Base-by-base conservation (phyloP, 805 yeast genomes). In the Wickerhamiella lipophila region DNA sequence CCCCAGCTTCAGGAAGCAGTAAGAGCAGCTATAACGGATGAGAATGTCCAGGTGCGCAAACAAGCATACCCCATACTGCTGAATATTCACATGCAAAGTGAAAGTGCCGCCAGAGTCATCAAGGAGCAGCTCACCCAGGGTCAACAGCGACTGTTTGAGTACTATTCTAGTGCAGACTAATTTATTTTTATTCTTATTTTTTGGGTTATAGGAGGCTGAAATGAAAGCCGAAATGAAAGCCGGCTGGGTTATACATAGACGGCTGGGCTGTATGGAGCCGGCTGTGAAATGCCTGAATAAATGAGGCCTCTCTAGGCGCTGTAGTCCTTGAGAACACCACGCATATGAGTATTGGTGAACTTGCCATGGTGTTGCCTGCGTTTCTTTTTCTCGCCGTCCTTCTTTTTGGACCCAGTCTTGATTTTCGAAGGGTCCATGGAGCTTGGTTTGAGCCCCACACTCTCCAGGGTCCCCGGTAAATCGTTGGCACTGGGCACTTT, bases 381-480 rank as follows among this genome's bases (percentile, higher is more conserved):
- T 75, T 86, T 87, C 67, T 87, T 89, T 64, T 82, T 77, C 46
- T 72, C 75, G 27, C 67, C 69, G 1, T 72, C 66, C 15, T 70
- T 65, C 36, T 71, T 73, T 42, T 75, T 76, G 49, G 75, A 76
- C 61, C 79, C 81, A 6, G 32, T 21, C 65, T 81, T 84, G 52
- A 87, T 68, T n/a, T 83, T 76, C 38, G 87, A 84, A n/a, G 98
- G 97, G 62, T 92, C 98, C n/a, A 87, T 92, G 60, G 92, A 83
- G 0, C 97, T 89, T 8, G 98, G 98, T 64, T 87, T 92, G 64
- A 92, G 74, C n/a, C 95, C 89, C 52, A 83, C 79, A 52, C 79
- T 84, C 51, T 81, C 75, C 53, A 92, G 72, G 50, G 78, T 77
- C 49, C 80, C 77, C 22, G 94, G 94, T 52, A 92, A 70, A 49